Conservation (phyloP, 2,329 filamentous ascomycete species). For the Pseudopyrenochaeta lycopersici region DNA sequence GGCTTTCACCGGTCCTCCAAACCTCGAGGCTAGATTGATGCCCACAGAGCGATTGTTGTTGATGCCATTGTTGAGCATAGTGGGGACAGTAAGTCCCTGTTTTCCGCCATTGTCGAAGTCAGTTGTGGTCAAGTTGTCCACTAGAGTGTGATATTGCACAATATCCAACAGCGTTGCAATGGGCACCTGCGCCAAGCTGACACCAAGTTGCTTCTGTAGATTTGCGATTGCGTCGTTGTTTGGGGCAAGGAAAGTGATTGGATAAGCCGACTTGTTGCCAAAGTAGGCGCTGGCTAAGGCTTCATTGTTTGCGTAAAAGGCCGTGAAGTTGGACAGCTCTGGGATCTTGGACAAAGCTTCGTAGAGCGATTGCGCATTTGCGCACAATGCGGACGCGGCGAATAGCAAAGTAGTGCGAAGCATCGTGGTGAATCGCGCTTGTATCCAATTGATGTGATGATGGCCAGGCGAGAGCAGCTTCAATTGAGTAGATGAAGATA, state of each 20-base stretch:
- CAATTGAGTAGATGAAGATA: background rate
- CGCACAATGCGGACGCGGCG: background rate
- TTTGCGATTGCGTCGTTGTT: conserved; percentile 27
- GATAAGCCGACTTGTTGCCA: conserved; percentile 21
- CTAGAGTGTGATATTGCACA: conserved; percentile 31
- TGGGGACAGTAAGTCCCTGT: conserved; percentile 20
- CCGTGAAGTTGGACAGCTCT: conserved; percentile 30
- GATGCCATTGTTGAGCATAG: conserved; percentile 16
- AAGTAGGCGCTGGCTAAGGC: conserved; percentile 23
- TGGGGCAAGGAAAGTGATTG: conserved; percentile 33
- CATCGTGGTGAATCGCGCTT: background rate
- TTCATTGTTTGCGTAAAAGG: conserved; percentile 27
- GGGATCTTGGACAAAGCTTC: conserved; percentile 24
- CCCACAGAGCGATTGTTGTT: conserved; percentile 29
- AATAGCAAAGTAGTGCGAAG: conserved; percentile 3
- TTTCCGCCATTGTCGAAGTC: conserved; percentile 15
- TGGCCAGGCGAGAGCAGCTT: background rate
- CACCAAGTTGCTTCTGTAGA: conserved; percentile 13
- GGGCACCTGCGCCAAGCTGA: conserved; percentile 16
- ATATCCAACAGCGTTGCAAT: conserved; percentile 16
- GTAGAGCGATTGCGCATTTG: conserved; percentile 18
- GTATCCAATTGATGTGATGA: background rate
- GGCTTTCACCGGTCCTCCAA: conserved; percentile 18
- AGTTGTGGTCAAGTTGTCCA: conserved; percentile 14
- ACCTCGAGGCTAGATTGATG: conserved; percentile 17